Percentiles rank a stretch among this genome's conserved stretches.
phyloP scores from a whole-genome alignment of 192 early-diverging fungal genomes.

The Backusella psychrophila region DNA sequence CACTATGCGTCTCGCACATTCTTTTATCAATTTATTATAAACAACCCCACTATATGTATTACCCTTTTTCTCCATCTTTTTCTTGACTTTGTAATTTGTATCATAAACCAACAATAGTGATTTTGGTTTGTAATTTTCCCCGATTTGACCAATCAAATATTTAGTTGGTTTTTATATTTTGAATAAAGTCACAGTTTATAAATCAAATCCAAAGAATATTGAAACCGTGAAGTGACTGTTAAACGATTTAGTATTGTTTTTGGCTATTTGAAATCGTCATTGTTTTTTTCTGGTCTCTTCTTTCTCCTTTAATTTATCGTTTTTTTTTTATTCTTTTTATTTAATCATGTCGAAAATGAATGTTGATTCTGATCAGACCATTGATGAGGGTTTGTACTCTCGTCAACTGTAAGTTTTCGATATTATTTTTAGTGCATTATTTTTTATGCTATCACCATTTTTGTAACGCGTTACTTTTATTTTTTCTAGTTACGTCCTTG shows the following conservation, averaged over 20 bases:
- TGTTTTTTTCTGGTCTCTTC: background rate
- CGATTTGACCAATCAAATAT: too few relatives aligned
- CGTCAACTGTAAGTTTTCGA: conserved; percentile 87
- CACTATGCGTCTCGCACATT: too few relatives aligned
- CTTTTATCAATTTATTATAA: too few relatives aligned
- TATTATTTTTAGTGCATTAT: background rate
- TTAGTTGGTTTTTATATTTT: too few relatives aligned
- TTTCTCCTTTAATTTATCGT: background rate
- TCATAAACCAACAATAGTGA: too few relatives aligned
- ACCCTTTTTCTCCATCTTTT: too few relatives aligned
- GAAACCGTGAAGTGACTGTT: background rate
- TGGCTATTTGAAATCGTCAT: background rate
- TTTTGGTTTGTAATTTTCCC: too few relatives aligned
- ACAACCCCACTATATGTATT: too few relatives aligned
- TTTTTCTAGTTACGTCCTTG: conserved; percentile 79
- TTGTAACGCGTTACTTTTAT: background rate
- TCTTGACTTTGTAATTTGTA: too few relatives aligned
- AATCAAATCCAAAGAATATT: background rate
- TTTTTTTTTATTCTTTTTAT: background rate
- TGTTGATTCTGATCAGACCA: conserved; percentile 53
- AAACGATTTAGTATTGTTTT: background rate
- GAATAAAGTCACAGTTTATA: too few relatives aligned
- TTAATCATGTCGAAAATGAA: conserved; percentile 24
- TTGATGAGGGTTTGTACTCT: conserved; percentile 98
- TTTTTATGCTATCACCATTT: background rate